Evolutionary conservation across 768 basidiomycete species (phyloP).

Genomic region (Mycena leptocephala): DNA sequence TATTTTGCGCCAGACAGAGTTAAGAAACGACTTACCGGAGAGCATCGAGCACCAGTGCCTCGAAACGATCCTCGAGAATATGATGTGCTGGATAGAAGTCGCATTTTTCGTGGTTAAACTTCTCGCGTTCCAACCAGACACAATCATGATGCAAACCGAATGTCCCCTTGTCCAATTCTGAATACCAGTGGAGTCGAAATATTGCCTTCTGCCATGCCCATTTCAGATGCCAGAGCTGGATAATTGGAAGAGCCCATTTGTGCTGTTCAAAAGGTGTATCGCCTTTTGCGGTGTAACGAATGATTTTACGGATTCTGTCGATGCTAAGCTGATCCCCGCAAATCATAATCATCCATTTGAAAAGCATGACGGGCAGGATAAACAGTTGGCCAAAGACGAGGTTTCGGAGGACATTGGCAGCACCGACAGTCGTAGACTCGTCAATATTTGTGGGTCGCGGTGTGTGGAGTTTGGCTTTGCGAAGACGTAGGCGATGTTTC

Average conservation of each 20-base stretch:
- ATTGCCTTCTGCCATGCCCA: constrained; percentile 37
- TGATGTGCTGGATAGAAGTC: constrained; percentile 37
- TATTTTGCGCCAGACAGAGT: too few species aligned
- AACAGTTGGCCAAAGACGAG: constrained; percentile 27
- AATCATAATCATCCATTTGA: constrained; percentile 23
- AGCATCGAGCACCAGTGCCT: constrained; percentile 10
- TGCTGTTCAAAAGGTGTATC: constrained; percentile 9
- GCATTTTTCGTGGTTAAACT: constrained; percentile 33
- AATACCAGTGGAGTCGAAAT: constrained; percentile 31
- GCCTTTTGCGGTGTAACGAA: constrained; percentile 16
- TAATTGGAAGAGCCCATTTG: constrained; percentile 37
- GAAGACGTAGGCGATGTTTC: constrained; percentile 31
- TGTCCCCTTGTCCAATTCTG: background rate
- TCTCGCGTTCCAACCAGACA: background rate
- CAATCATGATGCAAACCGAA: constrained; percentile 29
- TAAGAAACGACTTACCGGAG: constrained; percentile 22
- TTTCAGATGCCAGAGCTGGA: constrained; percentile 40
- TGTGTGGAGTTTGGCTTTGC: constrained; percentile 26
- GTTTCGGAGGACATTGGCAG: constrained; percentile 13
- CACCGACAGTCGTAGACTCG: constrained; percentile 30
- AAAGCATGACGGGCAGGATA: constrained; percentile 5
- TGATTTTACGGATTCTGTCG: constrained; percentile 33
- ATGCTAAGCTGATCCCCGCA: constrained; percentile 40
- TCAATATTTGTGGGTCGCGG: constrained; percentile 29
- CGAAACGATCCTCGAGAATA: constrained; percentile 34